phyloP scores from a whole-genome alignment of 208 protist genomes.

The Entamoeba dispar region DNA sequence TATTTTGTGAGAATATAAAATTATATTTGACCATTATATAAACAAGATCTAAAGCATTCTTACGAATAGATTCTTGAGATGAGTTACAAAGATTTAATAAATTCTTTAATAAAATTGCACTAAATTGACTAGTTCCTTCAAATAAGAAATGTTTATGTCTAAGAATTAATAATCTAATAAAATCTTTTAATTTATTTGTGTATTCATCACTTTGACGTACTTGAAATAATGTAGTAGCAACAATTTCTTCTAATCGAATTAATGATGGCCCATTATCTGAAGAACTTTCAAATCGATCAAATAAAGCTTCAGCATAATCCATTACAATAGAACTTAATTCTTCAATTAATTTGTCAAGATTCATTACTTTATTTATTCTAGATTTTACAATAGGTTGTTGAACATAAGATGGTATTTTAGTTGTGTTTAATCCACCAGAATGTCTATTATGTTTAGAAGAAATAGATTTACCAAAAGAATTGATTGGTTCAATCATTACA shows the following conservation, averaged over 20 bases:
- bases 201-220: not conserved
- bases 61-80: not conserved
- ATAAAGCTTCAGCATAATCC: not conserved
- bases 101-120: not conserved
- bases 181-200: not conserved
- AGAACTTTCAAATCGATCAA: not conserved
- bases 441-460: not conserved
- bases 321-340: not conserved
- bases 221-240: not conserved
- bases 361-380: not conserved
- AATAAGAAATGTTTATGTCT: not conserved
- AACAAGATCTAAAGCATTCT: not conserved
- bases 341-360: not conserved
- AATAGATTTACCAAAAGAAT: too few species aligned
- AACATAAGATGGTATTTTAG: not conserved
- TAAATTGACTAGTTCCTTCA: not conserved
- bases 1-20: not conserved
- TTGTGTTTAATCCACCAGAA: not conserved
- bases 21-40: not conserved
- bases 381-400: not conserved
- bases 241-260: not conserved
- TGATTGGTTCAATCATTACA: not conserved
- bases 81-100: not conserved
- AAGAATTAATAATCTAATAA: not conserved
- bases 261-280: not conserved